A percentile compares a stretch with the other conserved stretches of the same genome.
phyloP scores from a whole-genome alignment of 768 basidiomycete species.

The Austroboletus festivus region DNA sequence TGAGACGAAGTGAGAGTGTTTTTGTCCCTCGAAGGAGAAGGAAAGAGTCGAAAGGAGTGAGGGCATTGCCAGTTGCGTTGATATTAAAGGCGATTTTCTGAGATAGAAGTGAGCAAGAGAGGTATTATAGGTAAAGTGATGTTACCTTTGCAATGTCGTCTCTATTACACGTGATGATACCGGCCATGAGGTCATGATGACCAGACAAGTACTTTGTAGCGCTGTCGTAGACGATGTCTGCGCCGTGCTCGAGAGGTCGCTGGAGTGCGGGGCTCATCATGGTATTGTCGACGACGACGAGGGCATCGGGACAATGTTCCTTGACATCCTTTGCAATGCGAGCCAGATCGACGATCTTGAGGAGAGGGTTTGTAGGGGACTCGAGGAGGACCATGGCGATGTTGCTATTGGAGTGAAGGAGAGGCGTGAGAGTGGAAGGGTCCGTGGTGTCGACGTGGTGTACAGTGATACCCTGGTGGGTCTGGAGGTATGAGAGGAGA shows the following conservation, averaged over 20 bases:
- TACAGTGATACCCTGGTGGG: conserved; percentile 84
- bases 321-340: conserved; percentile 82
- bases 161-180: conserved; percentile 87
- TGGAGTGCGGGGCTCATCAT: conserved; percentile 99
- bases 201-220: conserved; percentile 97
- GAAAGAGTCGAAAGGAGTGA: conserved; percentile 95
- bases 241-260: conserved; percentile 91
- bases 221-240: conserved; percentile 96
- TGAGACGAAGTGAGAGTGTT: conserved; percentile 94
- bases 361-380: conserved; percentile 94
- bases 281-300: conserved; percentile 94
- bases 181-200: conserved; percentile 99
- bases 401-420: conserved; percentile 61
- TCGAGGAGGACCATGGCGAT: conserved; percentile 96
- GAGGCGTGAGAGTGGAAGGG: conserved; percentile 56
- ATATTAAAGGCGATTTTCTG: conserved; percentile 89
- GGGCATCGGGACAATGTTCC: conserved; percentile 71
- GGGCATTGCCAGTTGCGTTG: conserved; percentile 90
- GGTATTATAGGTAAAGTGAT: neutral
- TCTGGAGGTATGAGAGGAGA: conserved; percentile 82
- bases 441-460: conserved; percentile 93
- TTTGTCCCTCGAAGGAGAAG: conserved; percentile 93
- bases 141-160: conserved; percentile 84
- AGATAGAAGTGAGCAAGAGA: conserved; percentile 1
- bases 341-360: conserved; percentile 91